These are phyloP conservation scores for Acmispon strigosus DNA, from an alignment of 306 rosid genomes.

Conservation along the genomic window DNA sequence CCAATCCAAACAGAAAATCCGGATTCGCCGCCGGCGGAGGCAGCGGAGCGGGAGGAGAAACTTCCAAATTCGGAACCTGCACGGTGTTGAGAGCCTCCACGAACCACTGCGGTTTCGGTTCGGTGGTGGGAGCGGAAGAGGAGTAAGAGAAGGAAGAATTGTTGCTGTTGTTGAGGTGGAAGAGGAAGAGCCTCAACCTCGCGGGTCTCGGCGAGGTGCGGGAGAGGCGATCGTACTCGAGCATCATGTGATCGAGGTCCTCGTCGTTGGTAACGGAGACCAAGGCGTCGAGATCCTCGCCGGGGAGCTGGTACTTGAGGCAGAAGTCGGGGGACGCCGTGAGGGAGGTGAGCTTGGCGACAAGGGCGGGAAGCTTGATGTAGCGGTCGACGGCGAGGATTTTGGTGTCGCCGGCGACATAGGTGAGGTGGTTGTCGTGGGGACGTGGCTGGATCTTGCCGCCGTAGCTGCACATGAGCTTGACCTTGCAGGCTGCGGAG, in stretches of 20 bases:
- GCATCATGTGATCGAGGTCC: slow-evolving; percentile 80
- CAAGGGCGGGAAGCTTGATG: slow-evolving; percentile 40
- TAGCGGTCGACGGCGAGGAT: slow-evolving; percentile 73
- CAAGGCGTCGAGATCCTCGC: slow-evolving; percentile 85
- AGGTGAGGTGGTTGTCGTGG: slow-evolving; percentile 66
- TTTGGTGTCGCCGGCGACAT: slow-evolving; percentile 85
- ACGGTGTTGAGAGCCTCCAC: slow-evolving; percentile 79
- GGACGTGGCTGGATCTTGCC: slow-evolving; percentile 76
- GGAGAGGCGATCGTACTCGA: slow-evolving; percentile 69
- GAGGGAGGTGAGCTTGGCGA: slow-evolving; percentile 51
- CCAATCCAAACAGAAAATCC: slow-evolving; percentile 78
- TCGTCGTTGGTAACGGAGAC: slow-evolving; percentile 84
- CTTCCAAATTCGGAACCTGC: slow-evolving; percentile 43
- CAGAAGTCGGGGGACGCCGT: slow-evolving; percentile 31
- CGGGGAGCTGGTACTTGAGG: slow-evolving; percentile 86
- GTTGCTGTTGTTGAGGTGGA: slow-evolving; percentile 16
- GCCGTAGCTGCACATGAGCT: slow-evolving; percentile 80
- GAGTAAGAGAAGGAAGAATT: background rate
- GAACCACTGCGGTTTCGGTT: slow-evolving; percentile 66
- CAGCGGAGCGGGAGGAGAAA: slow-evolving; percentile 26
- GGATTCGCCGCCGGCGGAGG: slow-evolving; percentile 35
- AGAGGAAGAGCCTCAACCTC: slow-evolving; percentile 61
- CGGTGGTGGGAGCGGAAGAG: slow-evolving; percentile 1
- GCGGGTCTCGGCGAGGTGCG: slow-evolving; percentile 71
- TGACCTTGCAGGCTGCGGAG: slow-evolving; percentile 35